Conservation (phyloP, 2,329 filamentous ascomycete genomes). For the Scedosporium dehoogii region DNA sequence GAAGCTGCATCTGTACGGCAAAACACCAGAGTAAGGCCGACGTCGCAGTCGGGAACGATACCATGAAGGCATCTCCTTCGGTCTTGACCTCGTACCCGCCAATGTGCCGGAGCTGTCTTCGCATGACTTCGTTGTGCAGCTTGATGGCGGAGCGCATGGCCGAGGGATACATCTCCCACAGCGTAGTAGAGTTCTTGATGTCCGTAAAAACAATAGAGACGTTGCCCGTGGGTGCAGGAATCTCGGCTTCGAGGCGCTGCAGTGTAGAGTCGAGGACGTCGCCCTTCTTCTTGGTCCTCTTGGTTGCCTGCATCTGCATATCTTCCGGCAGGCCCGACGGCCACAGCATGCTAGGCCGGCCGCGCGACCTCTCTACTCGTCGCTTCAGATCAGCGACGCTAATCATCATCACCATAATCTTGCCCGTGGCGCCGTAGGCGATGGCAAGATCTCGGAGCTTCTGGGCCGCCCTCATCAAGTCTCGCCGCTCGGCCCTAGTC, state of each 20-base stretch:
- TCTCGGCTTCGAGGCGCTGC: constrained; percentile 77
- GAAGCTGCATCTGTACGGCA: constrained; percentile 76
- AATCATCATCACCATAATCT: constrained; percentile 99
- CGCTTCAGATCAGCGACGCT: constrained; percentile 86
- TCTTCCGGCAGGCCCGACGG: constrained; percentile 66
- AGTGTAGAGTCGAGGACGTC: constrained; percentile 77
- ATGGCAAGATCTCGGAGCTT: constrained; percentile 92
- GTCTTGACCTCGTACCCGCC: constrained; percentile 99
- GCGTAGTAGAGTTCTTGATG: constrained; percentile 93
- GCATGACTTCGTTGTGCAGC: constrained; percentile 95
- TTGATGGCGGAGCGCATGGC: constrained; percentile 97
- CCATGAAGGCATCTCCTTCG: constrained; percentile 99
- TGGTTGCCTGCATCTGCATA: constrained; percentile 50
- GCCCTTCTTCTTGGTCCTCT: constrained; percentile 56
- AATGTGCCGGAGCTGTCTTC: constrained; percentile 82
- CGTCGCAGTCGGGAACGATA: constrained; percentile 92
- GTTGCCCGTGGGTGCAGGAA: constrained; percentile 82
- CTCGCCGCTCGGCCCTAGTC: constrained; percentile 72
- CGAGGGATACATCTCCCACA: constrained; percentile 92
- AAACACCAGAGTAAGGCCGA: constrained; percentile 95
- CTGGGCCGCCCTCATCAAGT: constrained; percentile 91
- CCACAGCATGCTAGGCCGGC: constrained; percentile 69
- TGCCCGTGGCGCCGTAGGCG: constrained; percentile 84
- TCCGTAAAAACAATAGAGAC: constrained; percentile 95
- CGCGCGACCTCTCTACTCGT: constrained; percentile 65